Evolutionary conservation across 805 yeast genomes (phyloP).

Genomic region (Kluyveromyces lactis): DNA sequence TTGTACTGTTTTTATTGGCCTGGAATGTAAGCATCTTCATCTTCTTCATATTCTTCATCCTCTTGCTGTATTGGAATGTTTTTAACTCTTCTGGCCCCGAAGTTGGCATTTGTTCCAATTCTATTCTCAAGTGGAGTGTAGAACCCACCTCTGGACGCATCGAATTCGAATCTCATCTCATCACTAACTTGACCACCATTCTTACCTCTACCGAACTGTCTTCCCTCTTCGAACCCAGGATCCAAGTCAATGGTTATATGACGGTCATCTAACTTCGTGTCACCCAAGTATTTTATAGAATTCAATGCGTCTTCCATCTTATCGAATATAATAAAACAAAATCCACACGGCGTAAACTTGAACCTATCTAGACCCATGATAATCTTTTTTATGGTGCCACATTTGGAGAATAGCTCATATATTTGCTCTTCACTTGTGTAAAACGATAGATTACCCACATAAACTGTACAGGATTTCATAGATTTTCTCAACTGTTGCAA

Average conservation of each 20-base stretch:
- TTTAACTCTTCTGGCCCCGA: conserved; percentile 26
- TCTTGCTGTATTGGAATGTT: conserved; percentile 16
- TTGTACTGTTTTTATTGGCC: conserved; percentile 5
- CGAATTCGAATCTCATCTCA: conserved; percentile 47
- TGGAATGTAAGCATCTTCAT: conserved; percentile 11
- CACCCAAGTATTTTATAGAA: conserved; percentile 74
- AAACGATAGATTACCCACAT: conserved; percentile 85
- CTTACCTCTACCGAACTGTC: conserved; percentile 91
- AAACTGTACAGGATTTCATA: conserved; percentile 63
- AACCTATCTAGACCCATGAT: conserved; percentile 93
- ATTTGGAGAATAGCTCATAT: conserved; percentile 74
- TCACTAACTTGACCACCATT: conserved; percentile 88
- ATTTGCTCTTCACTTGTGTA: conserved; percentile 94
- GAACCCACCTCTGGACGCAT: conserved; percentile 40
- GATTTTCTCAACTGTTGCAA: conserved; percentile 60
- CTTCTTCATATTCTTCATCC: conserved; percentile 10
- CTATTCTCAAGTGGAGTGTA: conserved; percentile 33
- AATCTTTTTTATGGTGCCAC: conserved; percentile 70
- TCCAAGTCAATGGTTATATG: conserved; percentile 81
- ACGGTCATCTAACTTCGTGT: conserved; percentile 78
- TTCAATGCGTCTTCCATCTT: conserved; percentile 63
- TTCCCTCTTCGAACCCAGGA: conserved; percentile 91
- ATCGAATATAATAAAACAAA: conserved; percentile 81
- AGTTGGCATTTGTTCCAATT: conserved; percentile 19
- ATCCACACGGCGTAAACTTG: conserved; percentile 92